A percentile compares a stretch with the other conserved stretches of the same genome.
Evolutionary conservation across 306 rosid genomes (phyloP).

Genomic region (Trifolium subterraneum): DNA sequence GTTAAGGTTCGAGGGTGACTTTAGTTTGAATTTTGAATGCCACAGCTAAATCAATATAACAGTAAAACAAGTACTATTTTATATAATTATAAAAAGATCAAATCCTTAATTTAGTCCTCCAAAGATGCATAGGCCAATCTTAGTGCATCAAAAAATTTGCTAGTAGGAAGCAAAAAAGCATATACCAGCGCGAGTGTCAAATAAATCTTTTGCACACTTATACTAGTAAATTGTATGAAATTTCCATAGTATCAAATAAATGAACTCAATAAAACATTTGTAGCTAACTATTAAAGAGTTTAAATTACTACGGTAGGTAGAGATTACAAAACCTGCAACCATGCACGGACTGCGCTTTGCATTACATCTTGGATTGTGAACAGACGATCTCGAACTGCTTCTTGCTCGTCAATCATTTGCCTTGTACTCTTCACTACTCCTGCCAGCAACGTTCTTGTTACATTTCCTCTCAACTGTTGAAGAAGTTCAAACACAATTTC

Average conservation of each 20-base stretch:
- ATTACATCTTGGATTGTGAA: conserved; percentile 94
- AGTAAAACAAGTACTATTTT: too few relatives aligned
- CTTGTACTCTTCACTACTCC: conserved; percentile 68
- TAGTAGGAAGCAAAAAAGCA: too few relatives aligned
- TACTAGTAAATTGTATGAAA: neutral
- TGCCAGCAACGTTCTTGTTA: conserved; percentile 61
- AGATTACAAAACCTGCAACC: conserved; percentile 80
- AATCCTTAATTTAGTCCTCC: too few relatives aligned
- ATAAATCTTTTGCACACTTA: conserved; percentile 4
- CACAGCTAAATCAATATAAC: too few relatives aligned
- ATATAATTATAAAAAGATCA: too few relatives aligned
- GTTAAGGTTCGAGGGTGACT: too few relatives aligned
- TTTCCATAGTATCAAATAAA: conserved; percentile 11
- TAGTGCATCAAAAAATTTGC: neutral
- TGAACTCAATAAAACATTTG: neutral
- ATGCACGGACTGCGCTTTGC: conserved; percentile 96
- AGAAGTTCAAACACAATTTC: conserved; percentile 89
- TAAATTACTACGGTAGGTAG: conserved; percentile 11
- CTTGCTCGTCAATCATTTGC: conserved; percentile 95
- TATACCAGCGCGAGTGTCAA: conserved; percentile 7
- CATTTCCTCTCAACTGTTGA: conserved; percentile 75
- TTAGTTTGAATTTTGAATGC: too few relatives aligned
- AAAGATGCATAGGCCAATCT: too few relatives aligned
- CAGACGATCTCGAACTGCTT: conserved; percentile 91
- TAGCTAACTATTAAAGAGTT: conserved; percentile 7